Conservation (phyloP, 345 rosid species). For the Dipteronia sinensis region DNA sequence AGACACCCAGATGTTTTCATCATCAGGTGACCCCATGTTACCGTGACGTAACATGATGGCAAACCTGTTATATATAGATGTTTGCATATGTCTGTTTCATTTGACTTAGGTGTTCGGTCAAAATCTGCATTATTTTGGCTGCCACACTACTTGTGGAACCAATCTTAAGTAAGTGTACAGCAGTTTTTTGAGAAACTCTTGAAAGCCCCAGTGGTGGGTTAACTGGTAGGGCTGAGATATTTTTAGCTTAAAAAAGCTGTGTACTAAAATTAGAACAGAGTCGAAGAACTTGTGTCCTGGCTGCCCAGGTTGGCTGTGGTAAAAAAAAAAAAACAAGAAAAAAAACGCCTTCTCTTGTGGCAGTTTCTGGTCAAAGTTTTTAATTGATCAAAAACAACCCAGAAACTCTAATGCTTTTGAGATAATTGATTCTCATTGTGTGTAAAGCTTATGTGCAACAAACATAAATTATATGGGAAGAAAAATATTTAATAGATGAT, state of each 20-base stretch:
- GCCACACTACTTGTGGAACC: slow-evolving; percentile 27
- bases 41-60: slow-evolving; percentile 36
- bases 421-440: slow-evolving; percentile 29
- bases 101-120: slow-evolving; percentile 23
- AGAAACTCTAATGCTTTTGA: slow-evolving; percentile 29
- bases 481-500: slow-evolving; percentile 11
- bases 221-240: slow-evolving; percentile 28
- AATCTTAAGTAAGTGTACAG: slow-evolving; percentile 37
- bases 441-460: slow-evolving; percentile 28
- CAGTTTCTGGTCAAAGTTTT: slow-evolving; percentile 62
- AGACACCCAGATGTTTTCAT: slow-evolving; percentile 58
- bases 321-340: neutral
- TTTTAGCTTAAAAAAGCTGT: slow-evolving; percentile 37
- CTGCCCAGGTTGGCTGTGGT: slow-evolving; percentile 98
- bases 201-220: slow-evolving; percentile 28
- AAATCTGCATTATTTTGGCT: slow-evolving; percentile 26
- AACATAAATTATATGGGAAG: slow-evolving; percentile 15
- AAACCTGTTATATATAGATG: slow-evolving; percentile 18
- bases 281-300: slow-evolving; percentile 43
- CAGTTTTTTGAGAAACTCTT: slow-evolving; percentile 29
- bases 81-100: slow-evolving; percentile 14
- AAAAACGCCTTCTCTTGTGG: slow-evolving; percentile 90
- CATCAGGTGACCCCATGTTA: slow-evolving; percentile 78
- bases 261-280: slow-evolving; percentile 51
- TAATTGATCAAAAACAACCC: slow-evolving; percentile 22